A percentile compares a stretch with the other conserved stretches of the same genome.
Evolutionary conservation across 1,284 basidiomycete genomes (phyloP).

Genomic region (Tylopilus sp.): DNA sequence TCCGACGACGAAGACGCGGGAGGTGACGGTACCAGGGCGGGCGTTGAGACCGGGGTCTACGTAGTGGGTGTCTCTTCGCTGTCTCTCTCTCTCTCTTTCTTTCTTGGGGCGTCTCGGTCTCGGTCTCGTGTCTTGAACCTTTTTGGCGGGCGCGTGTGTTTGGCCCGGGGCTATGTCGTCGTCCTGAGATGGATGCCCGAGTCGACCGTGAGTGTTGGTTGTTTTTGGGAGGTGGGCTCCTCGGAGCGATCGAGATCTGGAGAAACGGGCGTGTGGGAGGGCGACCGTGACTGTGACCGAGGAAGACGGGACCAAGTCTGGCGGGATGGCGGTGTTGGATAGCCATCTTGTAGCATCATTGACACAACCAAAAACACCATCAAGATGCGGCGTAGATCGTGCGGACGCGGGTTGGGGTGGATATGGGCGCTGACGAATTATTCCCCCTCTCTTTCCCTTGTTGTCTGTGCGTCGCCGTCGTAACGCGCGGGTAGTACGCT

Average conservation of each 20-base stretch:
- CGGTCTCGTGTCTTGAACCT: not conserved
- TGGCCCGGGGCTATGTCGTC: too few species aligned
- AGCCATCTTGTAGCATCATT: too few species aligned
- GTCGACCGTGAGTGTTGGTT: slow-evolving; percentile 8
- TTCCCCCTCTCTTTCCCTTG: too few species aligned
- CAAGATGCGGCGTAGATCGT: slow-evolving; percentile 8
- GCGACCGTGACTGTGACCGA: not conserved
- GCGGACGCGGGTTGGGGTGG: not conserved
- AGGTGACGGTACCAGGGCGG: slow-evolving; percentile 29
- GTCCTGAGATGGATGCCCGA: slow-evolving; percentile 7
- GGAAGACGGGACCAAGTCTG: not conserved
- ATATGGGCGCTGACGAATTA: slow-evolving; percentile 1
- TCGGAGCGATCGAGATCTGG: slow-evolving; percentile 16
- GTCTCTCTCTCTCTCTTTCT: not conserved
- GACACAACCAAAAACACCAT: too few species aligned
- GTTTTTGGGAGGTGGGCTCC: not conserved
- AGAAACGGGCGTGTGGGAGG: too few species aligned
- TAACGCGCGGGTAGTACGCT: slow-evolving; percentile 26
- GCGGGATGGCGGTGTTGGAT: slow-evolving; percentile 7
- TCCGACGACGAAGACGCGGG: slow-evolving; percentile 22
- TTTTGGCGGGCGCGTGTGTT: too few species aligned
- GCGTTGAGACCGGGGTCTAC: slow-evolving; percentile 8
- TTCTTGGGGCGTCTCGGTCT: not conserved
- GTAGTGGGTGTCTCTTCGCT: slow-evolving; percentile 20
- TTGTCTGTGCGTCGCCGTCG: too few species aligned